Base-by-base conservation (phyloP, 2,329 filamentous ascomycete species). In the Nigrograna mackinnonii region DNA sequence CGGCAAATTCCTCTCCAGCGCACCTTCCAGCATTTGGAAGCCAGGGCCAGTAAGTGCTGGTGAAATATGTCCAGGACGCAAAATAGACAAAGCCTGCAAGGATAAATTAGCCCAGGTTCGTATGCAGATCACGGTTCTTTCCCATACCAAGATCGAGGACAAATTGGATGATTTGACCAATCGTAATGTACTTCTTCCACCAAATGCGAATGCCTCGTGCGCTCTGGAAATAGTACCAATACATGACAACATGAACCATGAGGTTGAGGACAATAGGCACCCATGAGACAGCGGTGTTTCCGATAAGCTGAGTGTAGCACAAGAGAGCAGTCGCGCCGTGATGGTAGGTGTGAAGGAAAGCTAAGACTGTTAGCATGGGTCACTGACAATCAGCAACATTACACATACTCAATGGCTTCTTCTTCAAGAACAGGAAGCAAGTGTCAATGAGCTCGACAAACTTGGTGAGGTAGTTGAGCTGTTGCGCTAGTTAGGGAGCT, bases 141-240 rank as follows among this genome's bases (percentile, higher is more conserved):
- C n/a, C n/a, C 28, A 66, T 83, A 91, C 89, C 91, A 49, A 97
- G 86, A 73, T 96, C 92, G 71, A 97, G 92, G 69, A 97, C 82
- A 76, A 97, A 97, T 72, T 97, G 92, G 62, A 89, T 84, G 72
- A 97, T 97, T 76, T 97, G 92, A 66, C 96, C 87, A 67, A 91
- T 89, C 60, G 92, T 97, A 69, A 97, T 95, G 87, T 92, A 97
- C 77, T 96, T 90, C 87, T 97, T 97, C 92, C 92, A 97, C 91
- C 91, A 96, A 75, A 96, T 94, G 64, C 86, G 86, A 72, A 97
- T 84, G 58, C 94, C 94, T 59, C 92, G 91, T 41, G 92, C 91
- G 66, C 89, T 92, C 81, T 97, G 92, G 86, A 97, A 97, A 83
- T 97, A 97, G 85, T 97, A 97, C 91, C 91, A 96, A 86, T 97